phyloP scores from a whole-genome alignment of 1,284 basidiomycete genomes.

The Rhodotorula sp. region DNA sequence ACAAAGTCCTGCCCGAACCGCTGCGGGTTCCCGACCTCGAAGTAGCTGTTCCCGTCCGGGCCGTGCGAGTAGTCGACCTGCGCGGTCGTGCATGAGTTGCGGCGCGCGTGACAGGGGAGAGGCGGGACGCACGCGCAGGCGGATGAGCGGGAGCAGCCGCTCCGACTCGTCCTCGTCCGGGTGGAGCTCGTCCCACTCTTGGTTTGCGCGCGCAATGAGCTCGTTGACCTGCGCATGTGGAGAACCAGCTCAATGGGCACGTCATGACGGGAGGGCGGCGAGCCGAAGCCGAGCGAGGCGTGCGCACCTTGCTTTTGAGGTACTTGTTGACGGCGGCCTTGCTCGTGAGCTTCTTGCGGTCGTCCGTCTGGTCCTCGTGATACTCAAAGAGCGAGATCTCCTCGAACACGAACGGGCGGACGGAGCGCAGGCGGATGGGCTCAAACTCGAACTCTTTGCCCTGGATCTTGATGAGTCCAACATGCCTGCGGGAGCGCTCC shows the following conservation, averaged over 20 bases:
- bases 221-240: conserved; percentile 64
- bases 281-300: background rate
- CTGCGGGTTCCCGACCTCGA: conserved; percentile 89
- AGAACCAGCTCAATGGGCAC: too few species aligned
- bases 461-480: conserved; percentile 80
- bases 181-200: conserved; percentile 78
- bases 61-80: conserved; percentile 75
- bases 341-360: conserved; percentile 70
- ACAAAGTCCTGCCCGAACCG: conserved; percentile 96
- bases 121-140: conserved; percentile 67
- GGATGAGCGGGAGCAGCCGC: conserved; percentile 82
- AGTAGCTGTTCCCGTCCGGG: conserved; percentile 61
- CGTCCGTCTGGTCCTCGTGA: conserved; percentile 64
- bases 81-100: background rate
- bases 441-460: conserved; percentile 82
- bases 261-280: background rate
- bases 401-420: conserved; percentile 92
- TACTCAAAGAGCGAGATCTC: conserved; percentile 74
- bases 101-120: background rate
- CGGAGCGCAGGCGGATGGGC: conserved; percentile 83
- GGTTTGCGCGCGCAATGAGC: conserved; percentile 74
- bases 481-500: conserved; percentile 63
- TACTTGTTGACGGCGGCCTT: conserved; percentile 78
- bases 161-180: conserved; percentile 54
- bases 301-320: conserved; percentile 66